Conservation (phyloP, 1,284 basidiomycete genomes). For the Boletus sp. region DNA sequence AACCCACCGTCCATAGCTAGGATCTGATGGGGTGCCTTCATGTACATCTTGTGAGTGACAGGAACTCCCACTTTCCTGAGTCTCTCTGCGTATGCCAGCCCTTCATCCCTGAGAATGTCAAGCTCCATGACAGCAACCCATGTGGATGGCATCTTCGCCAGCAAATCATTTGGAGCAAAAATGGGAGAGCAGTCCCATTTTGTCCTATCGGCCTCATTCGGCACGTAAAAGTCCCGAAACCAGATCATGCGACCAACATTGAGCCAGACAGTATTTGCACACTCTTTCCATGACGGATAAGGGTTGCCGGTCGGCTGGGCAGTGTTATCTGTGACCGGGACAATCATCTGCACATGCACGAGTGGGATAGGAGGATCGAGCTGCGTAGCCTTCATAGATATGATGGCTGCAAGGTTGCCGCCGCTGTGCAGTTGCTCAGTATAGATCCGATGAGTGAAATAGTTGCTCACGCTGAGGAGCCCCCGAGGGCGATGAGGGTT, state of each 20-base stretch:
- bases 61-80: constrained; percentile 42
- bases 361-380: constrained; percentile 41
- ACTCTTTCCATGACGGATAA: constrained; percentile 48
- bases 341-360: constrained; percentile 43
- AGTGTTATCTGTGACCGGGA: constrained; percentile 38
- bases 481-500: constrained; percentile 47
- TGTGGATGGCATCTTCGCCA: constrained; percentile 41
- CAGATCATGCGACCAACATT: constrained; percentile 48
- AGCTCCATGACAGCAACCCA: constrained; percentile 50
- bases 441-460: background rate
- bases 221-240: constrained; percentile 50
- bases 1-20: constrained; percentile 48
- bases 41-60: constrained; percentile 42
- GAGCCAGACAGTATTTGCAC: constrained; percentile 45
- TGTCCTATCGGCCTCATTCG: constrained; percentile 40
- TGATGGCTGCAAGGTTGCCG: constrained; percentile 50
- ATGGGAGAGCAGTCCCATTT: constrained; percentile 52
- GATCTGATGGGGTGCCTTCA: constrained; percentile 46
- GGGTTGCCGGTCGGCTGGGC: constrained; percentile 30
- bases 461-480: constrained; percentile 45
- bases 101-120: constrained; percentile 53
- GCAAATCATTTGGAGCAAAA: constrained; percentile 45
- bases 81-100: constrained; percentile 47
- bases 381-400: constrained; percentile 45
- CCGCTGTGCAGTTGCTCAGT: constrained; percentile 35